A percentile compares a stretch with the other conserved stretches of the same genome.
These are phyloP conservation scores for Fusarium fracticaudum DNA, from an alignment of 2,329 filamentous ascomycete genomes.

Conservation along the genomic window DNA sequence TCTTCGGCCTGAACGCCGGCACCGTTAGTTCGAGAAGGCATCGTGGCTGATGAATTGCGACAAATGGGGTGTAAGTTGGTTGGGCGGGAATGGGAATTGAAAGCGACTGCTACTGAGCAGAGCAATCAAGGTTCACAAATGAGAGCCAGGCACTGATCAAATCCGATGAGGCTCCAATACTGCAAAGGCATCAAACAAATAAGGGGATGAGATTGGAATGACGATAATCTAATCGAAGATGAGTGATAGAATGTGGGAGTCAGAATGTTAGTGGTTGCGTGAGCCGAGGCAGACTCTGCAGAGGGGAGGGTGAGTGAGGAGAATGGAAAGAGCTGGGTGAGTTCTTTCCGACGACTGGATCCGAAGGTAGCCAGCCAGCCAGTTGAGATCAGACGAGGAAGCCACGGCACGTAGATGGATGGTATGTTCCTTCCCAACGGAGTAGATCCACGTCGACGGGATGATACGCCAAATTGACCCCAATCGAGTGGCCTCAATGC, in stretches of 20 bases:
- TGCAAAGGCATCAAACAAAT: slow-evolving; percentile 40
- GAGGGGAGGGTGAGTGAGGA: background rate
- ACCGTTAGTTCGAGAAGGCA: slow-evolving; percentile 67
- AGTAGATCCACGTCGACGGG: background rate
- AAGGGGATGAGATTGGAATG: background rate
- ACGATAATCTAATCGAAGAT: background rate
- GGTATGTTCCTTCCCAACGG: slow-evolving; percentile 16
- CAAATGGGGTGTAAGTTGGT: background rate
- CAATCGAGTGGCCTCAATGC: background rate
- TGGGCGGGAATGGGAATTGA: background rate
- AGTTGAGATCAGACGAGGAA: slow-evolving; percentile 26
- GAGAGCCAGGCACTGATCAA: slow-evolving; percentile 20
- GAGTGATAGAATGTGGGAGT: slow-evolving; percentile 14
- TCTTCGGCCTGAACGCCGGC: slow-evolving; percentile 89
- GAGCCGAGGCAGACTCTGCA: slow-evolving; percentile 20
- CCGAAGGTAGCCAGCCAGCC: slow-evolving; percentile 5
- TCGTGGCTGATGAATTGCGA: slow-evolving; percentile 39
- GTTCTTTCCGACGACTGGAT: slow-evolving; percentile 3
- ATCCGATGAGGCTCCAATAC: slow-evolving; percentile 36
- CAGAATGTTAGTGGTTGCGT: slow-evolving; percentile 20
- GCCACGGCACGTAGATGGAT: background rate
- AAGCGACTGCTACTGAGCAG: slow-evolving; percentile 27
- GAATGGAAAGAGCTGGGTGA: slow-evolving; percentile 22
- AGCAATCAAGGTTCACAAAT: slow-evolving; percentile 15
- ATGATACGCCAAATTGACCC: slow-evolving; percentile 7